phyloP scores from a whole-genome alignment of 257 asterid genomes.

The Eucommia ulmoides region DNA sequence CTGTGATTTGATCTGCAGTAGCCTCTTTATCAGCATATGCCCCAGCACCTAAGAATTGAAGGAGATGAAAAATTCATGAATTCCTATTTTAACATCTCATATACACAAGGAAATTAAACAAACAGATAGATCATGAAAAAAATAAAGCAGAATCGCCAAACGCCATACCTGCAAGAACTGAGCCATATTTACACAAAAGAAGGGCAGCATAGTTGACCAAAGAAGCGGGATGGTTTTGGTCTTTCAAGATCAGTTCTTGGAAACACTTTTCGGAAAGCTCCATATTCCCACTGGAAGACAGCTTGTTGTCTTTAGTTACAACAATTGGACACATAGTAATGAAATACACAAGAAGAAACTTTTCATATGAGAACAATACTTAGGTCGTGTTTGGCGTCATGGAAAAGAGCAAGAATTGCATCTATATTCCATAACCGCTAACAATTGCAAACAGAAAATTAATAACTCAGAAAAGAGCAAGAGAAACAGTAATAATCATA shows the following conservation, averaged over 20 bases:
- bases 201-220: slow-evolving; percentile 78
- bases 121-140: not conserved
- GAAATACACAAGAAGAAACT: not conserved
- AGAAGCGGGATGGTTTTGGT: slow-evolving; percentile 91
- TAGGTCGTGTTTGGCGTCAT: too few species aligned
- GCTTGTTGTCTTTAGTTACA: too few species aligned
- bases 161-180: slow-evolving; percentile 55
- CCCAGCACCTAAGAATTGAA: slow-evolving; percentile 57
- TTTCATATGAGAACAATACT: not conserved
- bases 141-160: not conserved
- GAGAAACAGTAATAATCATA: too few species aligned
- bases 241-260: slow-evolving; percentile 71
- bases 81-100: not conserved
- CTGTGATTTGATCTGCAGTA: slow-evolving; percentile 36
- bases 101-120: not conserved
- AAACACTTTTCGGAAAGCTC: slow-evolving; percentile 81
- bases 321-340: too few species aligned
- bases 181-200: slow-evolving; percentile 70
- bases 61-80: slow-evolving; percentile 4
- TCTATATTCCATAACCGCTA: too few species aligned
- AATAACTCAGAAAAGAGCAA: too few species aligned
- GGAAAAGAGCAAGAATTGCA: too few species aligned
- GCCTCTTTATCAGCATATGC: slow-evolving; percentile 49
- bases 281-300: slow-evolving; percentile 54
- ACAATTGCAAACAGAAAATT: too few species aligned